Evolutionary conservation across 345 rosid species (phyloP).

Genomic region (Crucihimalaya himalaica): DNA sequence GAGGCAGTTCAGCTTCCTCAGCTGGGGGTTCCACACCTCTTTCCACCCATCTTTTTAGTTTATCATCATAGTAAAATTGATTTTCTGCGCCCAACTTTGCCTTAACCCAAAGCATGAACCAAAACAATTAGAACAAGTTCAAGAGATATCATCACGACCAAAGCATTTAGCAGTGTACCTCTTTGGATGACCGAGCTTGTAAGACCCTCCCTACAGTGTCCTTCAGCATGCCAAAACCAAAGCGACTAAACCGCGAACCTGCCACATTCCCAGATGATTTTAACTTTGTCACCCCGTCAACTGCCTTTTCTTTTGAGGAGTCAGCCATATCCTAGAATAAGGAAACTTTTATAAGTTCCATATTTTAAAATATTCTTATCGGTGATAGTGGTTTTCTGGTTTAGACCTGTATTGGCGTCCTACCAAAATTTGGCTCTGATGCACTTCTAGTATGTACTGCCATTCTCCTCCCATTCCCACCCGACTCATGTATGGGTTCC

Average conservation of each 20-base stretch:
- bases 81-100: constrained; percentile 93
- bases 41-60: constrained; percentile 98
- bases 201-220: constrained; percentile 82
- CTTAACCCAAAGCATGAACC: constrained; percentile 49
- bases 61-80: constrained; percentile 89
- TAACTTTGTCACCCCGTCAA: constrained; percentile 49
- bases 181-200: constrained; percentile 73
- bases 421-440: constrained; percentile 71
- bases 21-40: constrained; percentile 90
- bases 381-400: constrained; percentile 13
- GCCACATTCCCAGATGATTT: constrained; percentile 54
- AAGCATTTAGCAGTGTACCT: constrained; percentile 53
- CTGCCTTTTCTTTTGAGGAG: constrained; percentile 53
- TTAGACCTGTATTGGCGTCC: constrained; percentile 60
- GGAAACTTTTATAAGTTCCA: constrained; percentile 8
- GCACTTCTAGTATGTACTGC: constrained; percentile 62
- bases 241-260: constrained; percentile 76
- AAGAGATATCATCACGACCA: constrained; percentile 21
- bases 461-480: constrained; percentile 43
- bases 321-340: constrained; percentile 52
- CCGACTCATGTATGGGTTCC: constrained; percentile 59
- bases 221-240: constrained; percentile 81
- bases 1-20: constrained; percentile 77
- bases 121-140: constrained; percentile 33
- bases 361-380: background rate